phyloP scores from a whole-genome alignment of 2,329 filamentous ascomycete genomes.

The Knufia petricola region DNA sequence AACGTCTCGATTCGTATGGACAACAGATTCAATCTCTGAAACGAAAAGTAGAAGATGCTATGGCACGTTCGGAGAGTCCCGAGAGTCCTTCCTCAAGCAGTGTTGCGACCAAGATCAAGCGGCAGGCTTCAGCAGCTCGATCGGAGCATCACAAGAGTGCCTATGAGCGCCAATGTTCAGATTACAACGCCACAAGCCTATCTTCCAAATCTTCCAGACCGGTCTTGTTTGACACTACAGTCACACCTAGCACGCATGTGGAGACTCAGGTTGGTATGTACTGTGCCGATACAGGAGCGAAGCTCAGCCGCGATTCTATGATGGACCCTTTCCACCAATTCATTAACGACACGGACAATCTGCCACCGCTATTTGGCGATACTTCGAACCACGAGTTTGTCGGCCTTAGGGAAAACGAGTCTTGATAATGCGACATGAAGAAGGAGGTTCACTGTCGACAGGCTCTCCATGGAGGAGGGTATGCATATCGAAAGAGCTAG shows the following conservation, averaged over 20 bases:
- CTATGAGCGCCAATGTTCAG: not conserved
- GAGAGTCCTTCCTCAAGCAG: not conserved
- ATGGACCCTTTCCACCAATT: not conserved
- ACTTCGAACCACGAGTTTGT: not conserved
- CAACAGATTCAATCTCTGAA: not conserved
- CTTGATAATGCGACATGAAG: too few species aligned
- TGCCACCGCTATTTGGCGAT: not conserved
- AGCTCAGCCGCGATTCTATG: not conserved
- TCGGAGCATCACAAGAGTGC: not conserved
- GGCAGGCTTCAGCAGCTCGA: not conserved
- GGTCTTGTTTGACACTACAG: not conserved
- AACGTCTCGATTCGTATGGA: not conserved
- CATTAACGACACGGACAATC: not conserved
- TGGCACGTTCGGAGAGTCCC: constrained; percentile 2
- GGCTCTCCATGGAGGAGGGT: too few species aligned
- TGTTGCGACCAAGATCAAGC: not conserved
- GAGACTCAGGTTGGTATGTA: not conserved
- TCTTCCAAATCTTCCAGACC: not conserved
- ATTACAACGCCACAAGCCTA: not conserved
- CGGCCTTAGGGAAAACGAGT: not conserved
- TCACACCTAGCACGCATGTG: not conserved
- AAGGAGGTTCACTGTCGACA: too few species aligned
- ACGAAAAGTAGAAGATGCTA: not conserved
- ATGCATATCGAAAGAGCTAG: too few species aligned
- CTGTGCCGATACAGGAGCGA: not conserved